Base-by-base conservation (phyloP, 2,329 filamentous ascomycete genomes). In the Diaporthe sp. region DNA sequence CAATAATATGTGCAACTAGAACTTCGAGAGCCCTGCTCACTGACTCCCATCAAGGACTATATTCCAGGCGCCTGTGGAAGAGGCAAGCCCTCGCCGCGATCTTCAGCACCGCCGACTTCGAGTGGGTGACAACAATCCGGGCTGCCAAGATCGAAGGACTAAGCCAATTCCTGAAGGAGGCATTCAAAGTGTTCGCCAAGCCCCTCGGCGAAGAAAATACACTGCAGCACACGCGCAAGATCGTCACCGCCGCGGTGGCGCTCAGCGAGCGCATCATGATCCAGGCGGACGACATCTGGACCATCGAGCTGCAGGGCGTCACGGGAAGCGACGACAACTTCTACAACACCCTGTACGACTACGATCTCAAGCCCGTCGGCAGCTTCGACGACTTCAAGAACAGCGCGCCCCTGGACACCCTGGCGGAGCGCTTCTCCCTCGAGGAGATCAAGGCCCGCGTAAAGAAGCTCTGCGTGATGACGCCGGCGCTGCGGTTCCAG, bases 241-340 rank as follows among this genome's bases (percentile, higher is more conserved):
- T 67, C 61, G 22, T 67, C 42, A 6, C 22, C 30, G 42, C 61
- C 22, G 61, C 61, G 30, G 61, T 52, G 28, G 5, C 2, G 19
- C 61, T 67, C 45, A 67, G 30, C 42, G 61, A 67, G 30, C 10
- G 35, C 61, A 67, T 67, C 19, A 52, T 52, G 61, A 38, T n/a
- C 42, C 42, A 67, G n/a, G 42, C 42, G n/a, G 40, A 67, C 7
- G 45, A 67, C 42, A 35, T 52, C 30, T 67, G 61, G 61, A n/a
- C 13, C 22, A 1, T 67, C 12, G 17, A 50, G 30, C 30, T 64
- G 6, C 9, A n/a, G 2, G 28, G 22, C 0, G 5, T 6, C 6
- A 25, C 12, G 5, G 42, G 12, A 3, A 33, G 4, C 2, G 30
- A 50, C 0, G 19, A 10, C 19, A 7, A 28, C 1, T 38, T 67